phyloP scores from a whole-genome alignment of 768 basidiomycete genomes.

The Rhodotorula kratochvilovae region DNA sequence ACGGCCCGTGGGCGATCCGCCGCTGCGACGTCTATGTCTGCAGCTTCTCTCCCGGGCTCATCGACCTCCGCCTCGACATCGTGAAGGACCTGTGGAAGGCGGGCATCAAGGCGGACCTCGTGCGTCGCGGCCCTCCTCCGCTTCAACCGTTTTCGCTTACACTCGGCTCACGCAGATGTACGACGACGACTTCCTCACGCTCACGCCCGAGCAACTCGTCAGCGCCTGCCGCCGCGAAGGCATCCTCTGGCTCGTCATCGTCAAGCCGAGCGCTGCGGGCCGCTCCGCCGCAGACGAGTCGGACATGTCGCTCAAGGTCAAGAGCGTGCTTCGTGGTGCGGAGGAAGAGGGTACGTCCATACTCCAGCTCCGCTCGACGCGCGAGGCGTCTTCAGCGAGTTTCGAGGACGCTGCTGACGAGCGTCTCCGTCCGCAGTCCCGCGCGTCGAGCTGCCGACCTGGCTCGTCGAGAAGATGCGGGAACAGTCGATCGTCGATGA shows the following conservation, averaged over 20 bases:
- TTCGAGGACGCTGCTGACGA: background rate
- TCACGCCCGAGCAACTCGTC: conserved; percentile 42
- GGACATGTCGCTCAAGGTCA: conserved; percentile 38
- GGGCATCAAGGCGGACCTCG: conserved; percentile 43
- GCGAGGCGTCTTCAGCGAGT: background rate
- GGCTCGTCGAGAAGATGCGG: conserved; percentile 34
- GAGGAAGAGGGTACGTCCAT: conserved; percentile 33
- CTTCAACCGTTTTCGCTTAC: background rate
- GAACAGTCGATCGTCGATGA: conserved; percentile 33
- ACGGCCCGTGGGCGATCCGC: conserved; percentile 41
- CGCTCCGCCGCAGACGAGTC: conserved; percentile 11
- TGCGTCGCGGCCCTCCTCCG: conserved; percentile 14
- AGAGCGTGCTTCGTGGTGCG: conserved; percentile 22
- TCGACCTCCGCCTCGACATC: conserved; percentile 43
- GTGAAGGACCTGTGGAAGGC: conserved; percentile 44
- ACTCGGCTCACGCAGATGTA: conserved; percentile 30
- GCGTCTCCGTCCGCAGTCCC: conserved; percentile 6
- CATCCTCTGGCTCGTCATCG: conserved; percentile 44
- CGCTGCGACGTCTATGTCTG: conserved; percentile 46
- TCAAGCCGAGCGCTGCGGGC: conserved; percentile 29
- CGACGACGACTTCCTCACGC: conserved; percentile 38
- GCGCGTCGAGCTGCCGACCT: conserved; percentile 30
- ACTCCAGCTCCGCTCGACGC: background rate
- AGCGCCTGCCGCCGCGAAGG: conserved; percentile 43
- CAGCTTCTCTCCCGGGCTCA: conserved; percentile 39